Evolutionary conservation across 805 yeast genomes (phyloP).

Genomic region (Grigorovia yakushimaensis): DNA sequence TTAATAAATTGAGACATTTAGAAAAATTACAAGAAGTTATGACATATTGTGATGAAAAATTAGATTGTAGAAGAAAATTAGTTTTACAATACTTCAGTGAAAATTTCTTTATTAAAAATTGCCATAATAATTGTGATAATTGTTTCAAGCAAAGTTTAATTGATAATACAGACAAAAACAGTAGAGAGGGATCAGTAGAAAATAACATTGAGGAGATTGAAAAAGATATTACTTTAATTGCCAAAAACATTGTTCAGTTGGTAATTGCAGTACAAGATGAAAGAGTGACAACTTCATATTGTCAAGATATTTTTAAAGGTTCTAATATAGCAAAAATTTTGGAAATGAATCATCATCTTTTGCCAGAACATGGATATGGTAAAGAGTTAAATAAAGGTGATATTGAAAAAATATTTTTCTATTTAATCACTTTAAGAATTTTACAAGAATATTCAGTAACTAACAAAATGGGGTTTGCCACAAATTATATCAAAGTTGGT

Average conservation of each 20-base stretch:
- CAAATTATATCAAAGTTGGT: slow-evolving; percentile 63
- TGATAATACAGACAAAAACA: background rate
- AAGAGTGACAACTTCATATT: slow-evolving; percentile 65
- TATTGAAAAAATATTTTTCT: slow-evolving; percentile 75
- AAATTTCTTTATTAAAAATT: slow-evolving; percentile 52
- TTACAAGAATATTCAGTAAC: slow-evolving; percentile 63
- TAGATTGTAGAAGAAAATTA: slow-evolving; percentile 84
- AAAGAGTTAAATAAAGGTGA: slow-evolving; percentile 52
- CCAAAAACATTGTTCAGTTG: slow-evolving; percentile 49
- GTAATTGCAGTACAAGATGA: slow-evolving; percentile 46
- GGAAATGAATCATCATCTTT: slow-evolving; percentile 49
- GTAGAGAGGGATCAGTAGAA: background rate
- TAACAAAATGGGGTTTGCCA: slow-evolving; percentile 71
- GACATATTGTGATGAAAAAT: slow-evolving; percentile 81
- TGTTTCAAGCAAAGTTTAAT: slow-evolving; percentile 40
- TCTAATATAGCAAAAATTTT: slow-evolving; percentile 52
- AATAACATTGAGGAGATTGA: slow-evolving; percentile 34
- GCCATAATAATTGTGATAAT: slow-evolving; percentile 76
- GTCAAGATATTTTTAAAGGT: slow-evolving; percentile 79
- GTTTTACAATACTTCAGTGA: slow-evolving; percentile 90
- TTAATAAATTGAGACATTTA: slow-evolving; percentile 65
- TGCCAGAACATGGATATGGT: slow-evolving; percentile 64
- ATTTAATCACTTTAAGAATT: slow-evolving; percentile 54
- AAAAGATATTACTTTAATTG: slow-evolving; percentile 59
- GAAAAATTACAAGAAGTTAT: slow-evolving; percentile 72